Percentiles rank a stretch among this genome's conserved stretches.
Conservation (phyloP, 306 rosid species). For the Vachellia collinsii region DNA sequence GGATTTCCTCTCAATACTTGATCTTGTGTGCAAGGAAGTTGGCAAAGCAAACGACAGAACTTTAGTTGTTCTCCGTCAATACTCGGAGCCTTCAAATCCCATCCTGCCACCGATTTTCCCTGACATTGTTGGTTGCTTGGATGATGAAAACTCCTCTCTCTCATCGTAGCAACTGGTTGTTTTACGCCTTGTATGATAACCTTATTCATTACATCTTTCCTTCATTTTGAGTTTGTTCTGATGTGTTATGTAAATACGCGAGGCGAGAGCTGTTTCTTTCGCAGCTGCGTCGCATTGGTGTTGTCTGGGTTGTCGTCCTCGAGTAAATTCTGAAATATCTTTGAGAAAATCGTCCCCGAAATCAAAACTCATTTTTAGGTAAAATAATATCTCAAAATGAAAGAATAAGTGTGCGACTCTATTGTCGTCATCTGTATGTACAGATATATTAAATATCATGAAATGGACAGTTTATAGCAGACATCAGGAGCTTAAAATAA, state of each 20-base stretch:
- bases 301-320: neutral
- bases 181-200: conserved; percentile 25
- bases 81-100: conserved; percentile 47
- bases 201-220: conserved; percentile 10
- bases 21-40: conserved; percentile 83
- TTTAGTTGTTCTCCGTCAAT: conserved; percentile 62
- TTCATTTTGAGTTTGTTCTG: conserved; percentile 11
- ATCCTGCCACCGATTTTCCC: conserved; percentile 49
- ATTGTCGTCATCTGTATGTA: conserved; percentile 25
- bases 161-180: conserved; percentile 32
- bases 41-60: conserved; percentile 82
- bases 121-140: conserved; percentile 53
- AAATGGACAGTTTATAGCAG: neutral
- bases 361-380: neutral
- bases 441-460: conserved; percentile 8
- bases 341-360: neutral
- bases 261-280: neutral
- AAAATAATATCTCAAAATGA: neutral
- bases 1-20: conserved; percentile 78
- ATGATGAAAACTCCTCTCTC: conserved; percentile 49
- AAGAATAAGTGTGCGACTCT: neutral
- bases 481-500: neutral
- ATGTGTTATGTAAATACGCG: conserved; percentile 12
- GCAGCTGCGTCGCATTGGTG: neutral
- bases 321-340: neutral